Evolutionary conservation across 2,329 filamentous ascomycete species (phyloP), one percentile per base, ranked within the genome.

Genomic region (Dactylonectria macrodidyma): DNA sequence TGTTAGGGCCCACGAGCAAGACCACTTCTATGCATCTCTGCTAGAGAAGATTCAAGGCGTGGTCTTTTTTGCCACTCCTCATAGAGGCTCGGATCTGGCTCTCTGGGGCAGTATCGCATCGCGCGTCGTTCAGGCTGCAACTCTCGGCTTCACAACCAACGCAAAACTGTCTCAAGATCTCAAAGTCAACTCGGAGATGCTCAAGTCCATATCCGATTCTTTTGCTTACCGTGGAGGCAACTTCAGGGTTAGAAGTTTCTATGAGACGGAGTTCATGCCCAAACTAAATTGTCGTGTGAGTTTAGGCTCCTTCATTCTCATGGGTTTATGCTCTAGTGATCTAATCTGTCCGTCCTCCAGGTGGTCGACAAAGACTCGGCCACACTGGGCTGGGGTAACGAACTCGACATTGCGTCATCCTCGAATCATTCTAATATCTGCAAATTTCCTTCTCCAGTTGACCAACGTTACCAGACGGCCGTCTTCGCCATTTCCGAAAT

Each of bases 311-410:
- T 34, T 14, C 33, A 11, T 41, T n/a, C 34, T 34, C 16, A 16
- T 41, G 7, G 26, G 19, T 19, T 19, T 19, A 19, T 1, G 19
- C 16, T 33, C n/a, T 10, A 19, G 24, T n/a, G 4, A 58, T 16
- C 34, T 58, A 26, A 33, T 22, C 22, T 5, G 24, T 19, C 34
- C 10, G 16, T 22, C 8, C 26, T 24, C 10, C 47, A 58, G 55
- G 55, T 59, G 3, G 55, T 59, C 8, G 55, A 59, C 10, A 47
- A 24, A 24, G 55, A 59, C 10, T 59, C 55, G 41, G 55, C 55
- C 22, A 59, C 55, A 24, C 36, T 59, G 7, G 55, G 55, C 10
- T 41, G 34, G 22, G 26, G 22, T 8, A 59, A 59, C 41, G 55
- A 59, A 24, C 36, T 59, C 30, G 22, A 24, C 22, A 46, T 48